Percentiles rank a stretch among this genome's conserved stretches.
Conservation (phyloP, 169 alveolate species). For the Theileria orientalis region DNA sequence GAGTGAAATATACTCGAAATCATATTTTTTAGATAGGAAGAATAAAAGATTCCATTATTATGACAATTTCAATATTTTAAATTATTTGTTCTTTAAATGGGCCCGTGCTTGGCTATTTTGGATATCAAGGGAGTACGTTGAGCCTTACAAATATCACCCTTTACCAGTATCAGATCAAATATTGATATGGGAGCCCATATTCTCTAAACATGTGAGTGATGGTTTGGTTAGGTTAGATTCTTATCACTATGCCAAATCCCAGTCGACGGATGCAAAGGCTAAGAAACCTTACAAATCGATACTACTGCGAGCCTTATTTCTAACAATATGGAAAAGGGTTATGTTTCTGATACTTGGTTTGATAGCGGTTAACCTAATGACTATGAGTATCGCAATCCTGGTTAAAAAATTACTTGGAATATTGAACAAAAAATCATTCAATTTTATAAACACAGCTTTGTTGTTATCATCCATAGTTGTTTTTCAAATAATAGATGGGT, state of each 20-base stretch:
- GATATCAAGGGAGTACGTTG: not conserved
- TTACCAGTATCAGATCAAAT: too few relatives aligned
- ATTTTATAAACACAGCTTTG: not conserved
- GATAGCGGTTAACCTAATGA: too few relatives aligned
- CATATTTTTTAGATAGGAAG: not conserved
- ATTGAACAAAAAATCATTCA: not conserved
- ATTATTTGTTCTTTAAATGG: slow-evolving; percentile 41
- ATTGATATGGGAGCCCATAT: slow-evolving; percentile 52
- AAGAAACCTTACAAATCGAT: not conserved
- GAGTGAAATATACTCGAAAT: not conserved
- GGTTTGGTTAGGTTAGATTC: slow-evolving; percentile 31
- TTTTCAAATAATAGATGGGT: slow-evolving; percentile 12
- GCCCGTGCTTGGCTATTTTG: slow-evolving; percentile 24
- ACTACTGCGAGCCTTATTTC: slow-evolving; percentile 23
- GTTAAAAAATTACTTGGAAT: too few relatives aligned
- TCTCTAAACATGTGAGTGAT: too few relatives aligned
- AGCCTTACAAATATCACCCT: slow-evolving; percentile 26
- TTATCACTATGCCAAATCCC: not conserved
- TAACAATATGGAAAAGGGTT: slow-evolving; percentile 30
- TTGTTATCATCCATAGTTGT: not conserved
- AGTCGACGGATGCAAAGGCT: not conserved
- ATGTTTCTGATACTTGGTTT: too few relatives aligned
- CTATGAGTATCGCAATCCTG: too few relatives aligned
- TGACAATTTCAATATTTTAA: slow-evolving; percentile 18
- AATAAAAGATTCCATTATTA: slow-evolving; percentile 6